A percentile compares a stretch with the other conserved stretches of the same genome.
Conservation (phyloP, 257 asterid species). For the Capsicum rhomboideum region DNA sequence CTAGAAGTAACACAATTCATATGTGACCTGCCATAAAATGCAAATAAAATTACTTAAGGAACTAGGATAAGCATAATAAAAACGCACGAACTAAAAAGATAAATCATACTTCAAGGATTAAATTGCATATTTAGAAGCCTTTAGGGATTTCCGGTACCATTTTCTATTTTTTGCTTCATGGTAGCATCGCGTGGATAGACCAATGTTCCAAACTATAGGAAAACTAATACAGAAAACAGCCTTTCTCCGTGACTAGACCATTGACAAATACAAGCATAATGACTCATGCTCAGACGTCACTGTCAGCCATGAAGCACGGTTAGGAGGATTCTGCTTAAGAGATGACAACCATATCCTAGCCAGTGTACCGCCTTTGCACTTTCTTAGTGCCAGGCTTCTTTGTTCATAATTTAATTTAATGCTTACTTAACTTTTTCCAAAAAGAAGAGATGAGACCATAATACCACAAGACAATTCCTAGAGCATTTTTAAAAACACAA, state of each 20-base stretch:
- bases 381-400: not conserved
- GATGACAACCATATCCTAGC: not conserved
- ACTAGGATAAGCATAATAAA: not conserved
- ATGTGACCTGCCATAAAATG: not conserved
- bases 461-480: not conserved
- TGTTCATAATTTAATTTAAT: not conserved
- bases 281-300: not conserved
- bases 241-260: not conserved
- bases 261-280: not conserved
- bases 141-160: not conserved
- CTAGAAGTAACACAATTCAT: not conserved
- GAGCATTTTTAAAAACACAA: conserved; percentile 13
- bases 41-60: not conserved
- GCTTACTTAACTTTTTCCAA: not conserved
- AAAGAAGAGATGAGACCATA: not conserved
- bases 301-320: not conserved
- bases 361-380: not conserved
- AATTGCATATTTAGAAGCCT: not conserved
- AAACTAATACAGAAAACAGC: not conserved
- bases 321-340: not conserved
- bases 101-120: not conserved
- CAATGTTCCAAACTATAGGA: not conserved
- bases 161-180: not conserved
- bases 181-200: not conserved
- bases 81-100: not conserved